Percentiles rank a stretch among this genome's conserved stretches.
These are phyloP conservation scores for Yarrowia sp. DNA, from an alignment of 805 yeast genomes.

Conservation along the genomic window DNA sequence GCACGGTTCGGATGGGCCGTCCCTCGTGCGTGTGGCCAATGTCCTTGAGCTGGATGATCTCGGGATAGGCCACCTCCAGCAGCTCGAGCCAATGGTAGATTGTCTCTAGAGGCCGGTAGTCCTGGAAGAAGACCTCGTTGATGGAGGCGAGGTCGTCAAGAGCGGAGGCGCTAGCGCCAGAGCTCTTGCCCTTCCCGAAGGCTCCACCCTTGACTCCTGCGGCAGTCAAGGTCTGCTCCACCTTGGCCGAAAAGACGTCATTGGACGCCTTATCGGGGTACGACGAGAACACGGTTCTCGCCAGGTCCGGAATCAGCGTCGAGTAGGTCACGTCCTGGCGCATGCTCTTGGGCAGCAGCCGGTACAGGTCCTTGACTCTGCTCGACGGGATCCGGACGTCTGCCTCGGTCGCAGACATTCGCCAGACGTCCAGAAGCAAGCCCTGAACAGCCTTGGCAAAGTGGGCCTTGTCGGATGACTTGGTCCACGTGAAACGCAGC, in stretches of 20 bases:
- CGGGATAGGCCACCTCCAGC: conserved; percentile 60
- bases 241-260: neutral
- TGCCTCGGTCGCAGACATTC: conserved; percentile 29
- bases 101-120: conserved; percentile 64
- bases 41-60: conserved; percentile 56
- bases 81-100: conserved; percentile 71
- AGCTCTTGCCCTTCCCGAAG: too few relatives aligned
- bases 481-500: conserved; percentile 42
- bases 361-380: conserved; percentile 32
- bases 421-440: conserved; percentile 36
- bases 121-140: conserved; percentile 56
- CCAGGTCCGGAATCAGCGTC: conserved; percentile 34
- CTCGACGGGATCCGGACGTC: conserved; percentile 33
- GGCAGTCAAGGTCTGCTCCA: neutral
- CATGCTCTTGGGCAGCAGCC: conserved; percentile 32
- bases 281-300: conserved; percentile 34
- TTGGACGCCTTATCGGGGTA: conserved; percentile 30
- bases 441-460: conserved; percentile 33
- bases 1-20: conserved; percentile 64
- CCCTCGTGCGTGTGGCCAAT: conserved; percentile 79
- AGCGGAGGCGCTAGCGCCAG: neutral
- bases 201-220: neutral
- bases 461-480: conserved; percentile 30
- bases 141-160: neutral
- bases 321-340: conserved; percentile 30